Conservation (phyloP, 176 grass and related monocot species). For the Phragmites australis region DNA sequence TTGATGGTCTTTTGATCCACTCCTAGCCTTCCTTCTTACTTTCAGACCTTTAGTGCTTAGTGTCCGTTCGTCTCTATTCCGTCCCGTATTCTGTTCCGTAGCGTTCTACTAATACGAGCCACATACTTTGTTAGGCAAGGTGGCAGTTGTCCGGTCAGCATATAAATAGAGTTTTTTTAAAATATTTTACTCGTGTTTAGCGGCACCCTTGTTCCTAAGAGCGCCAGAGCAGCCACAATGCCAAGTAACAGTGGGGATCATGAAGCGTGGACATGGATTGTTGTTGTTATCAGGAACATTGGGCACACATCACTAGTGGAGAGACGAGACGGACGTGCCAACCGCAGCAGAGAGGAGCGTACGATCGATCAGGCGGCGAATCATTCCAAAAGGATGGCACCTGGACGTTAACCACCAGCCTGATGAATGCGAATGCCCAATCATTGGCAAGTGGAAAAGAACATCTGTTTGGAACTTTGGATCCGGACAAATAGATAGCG, state of each 20-base stretch:
- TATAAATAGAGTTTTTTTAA: no score
- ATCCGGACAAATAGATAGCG: no score
- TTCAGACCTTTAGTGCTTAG: no score
- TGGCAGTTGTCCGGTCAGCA: no score
- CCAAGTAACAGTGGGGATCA: neutral
- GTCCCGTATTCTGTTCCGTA: no score
- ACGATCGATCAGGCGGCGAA: neutral
- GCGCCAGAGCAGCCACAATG: neutral
- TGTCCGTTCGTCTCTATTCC: no score
- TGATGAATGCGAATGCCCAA: neutral
- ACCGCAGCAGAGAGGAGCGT: slow-evolving; percentile 1
- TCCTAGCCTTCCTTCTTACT: no score
- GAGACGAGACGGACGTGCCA: slow-evolving; percentile 26
- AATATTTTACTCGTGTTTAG: no score
- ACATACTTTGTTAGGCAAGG: no score
- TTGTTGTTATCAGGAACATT: neutral
- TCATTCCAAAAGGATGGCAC: slow-evolving; percentile 28
- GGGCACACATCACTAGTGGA: neutral
- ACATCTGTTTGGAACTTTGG: neutral
- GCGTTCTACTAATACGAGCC: no score
- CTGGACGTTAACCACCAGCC: slow-evolving; percentile 19
- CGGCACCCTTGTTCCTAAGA: no score
- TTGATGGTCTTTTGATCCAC: no score
- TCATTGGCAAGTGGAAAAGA: neutral
- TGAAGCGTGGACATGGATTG: neutral